Percentiles rank a stretch among this genome's conserved stretches.
Evolutionary conservation across 2,329 filamentous ascomycete genomes (phyloP).

Genomic region (Claviceps africana): DNA sequence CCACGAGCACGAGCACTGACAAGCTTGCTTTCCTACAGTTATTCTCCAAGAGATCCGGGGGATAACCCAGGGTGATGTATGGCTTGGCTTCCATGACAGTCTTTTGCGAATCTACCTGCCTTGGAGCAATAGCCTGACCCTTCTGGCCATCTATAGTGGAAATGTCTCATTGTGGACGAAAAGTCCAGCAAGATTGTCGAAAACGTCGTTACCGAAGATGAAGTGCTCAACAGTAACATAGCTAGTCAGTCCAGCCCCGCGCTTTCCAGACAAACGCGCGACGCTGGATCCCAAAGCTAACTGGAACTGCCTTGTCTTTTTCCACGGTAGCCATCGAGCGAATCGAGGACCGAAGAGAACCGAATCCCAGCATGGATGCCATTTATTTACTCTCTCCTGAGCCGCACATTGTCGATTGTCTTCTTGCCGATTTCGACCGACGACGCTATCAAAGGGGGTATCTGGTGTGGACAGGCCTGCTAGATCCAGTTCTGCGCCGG

Average conservation of each 20-base stretch:
- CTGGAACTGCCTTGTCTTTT: neutral
- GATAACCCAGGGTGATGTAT: conserved; percentile 70
- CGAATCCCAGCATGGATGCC: conserved; percentile 83
- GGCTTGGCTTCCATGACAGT: conserved; percentile 12
- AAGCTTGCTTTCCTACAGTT: conserved; percentile 10
- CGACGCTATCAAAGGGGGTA: conserved; percentile 66
- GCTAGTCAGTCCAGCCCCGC: conserved; percentile 55
- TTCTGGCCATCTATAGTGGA: conserved; percentile 52
- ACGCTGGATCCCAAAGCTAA: conserved; percentile 4
- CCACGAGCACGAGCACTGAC: neutral
- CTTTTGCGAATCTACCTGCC: neutral
- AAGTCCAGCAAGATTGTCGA: conserved; percentile 73
- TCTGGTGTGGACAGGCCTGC: conserved; percentile 71
- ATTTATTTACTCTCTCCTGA: conserved; percentile 82
- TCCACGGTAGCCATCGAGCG: conserved; percentile 65
- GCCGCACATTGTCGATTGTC: conserved; percentile 79
- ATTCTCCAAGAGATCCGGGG: conserved; percentile 45
- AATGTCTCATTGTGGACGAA: conserved; percentile 83
- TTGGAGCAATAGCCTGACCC: neutral
- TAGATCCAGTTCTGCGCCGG: conserved; percentile 55
- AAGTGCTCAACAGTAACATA: conserved; percentile 92
- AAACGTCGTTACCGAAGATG: conserved; percentile 86
- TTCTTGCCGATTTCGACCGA: conserved; percentile 83
- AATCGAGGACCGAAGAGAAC: conserved; percentile 73
- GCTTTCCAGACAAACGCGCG: conserved; percentile 3